Conservation (phyloP, 139 green algal species). For the Mychonastes homosphaera region DNA sequence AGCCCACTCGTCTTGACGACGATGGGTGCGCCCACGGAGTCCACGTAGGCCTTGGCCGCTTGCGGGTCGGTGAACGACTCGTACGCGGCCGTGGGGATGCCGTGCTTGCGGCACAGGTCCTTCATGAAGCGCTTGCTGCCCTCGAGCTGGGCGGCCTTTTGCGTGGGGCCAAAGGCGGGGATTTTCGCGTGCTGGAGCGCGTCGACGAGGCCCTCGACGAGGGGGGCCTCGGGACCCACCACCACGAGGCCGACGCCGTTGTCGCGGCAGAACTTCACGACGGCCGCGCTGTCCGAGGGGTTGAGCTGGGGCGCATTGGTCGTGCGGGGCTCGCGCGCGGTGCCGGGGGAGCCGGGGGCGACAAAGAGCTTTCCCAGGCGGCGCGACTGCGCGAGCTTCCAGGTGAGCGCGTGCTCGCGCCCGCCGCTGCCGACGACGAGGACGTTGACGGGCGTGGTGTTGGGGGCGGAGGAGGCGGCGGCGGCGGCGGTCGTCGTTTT, state of each 20-base stretch:
- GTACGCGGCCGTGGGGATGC: slow-evolving; percentile 87
- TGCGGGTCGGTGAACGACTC: slow-evolving; percentile 59
- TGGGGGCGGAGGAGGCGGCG: background rate
- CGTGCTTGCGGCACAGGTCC: slow-evolving; percentile 77
- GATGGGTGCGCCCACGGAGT: slow-evolving; percentile 67
- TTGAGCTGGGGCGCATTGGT: slow-evolving; percentile 41
- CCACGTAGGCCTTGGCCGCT: slow-evolving; percentile 35
- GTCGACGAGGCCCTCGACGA: slow-evolving; percentile 91
- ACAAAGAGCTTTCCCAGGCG: slow-evolving; percentile 50
- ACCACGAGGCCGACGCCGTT: slow-evolving; percentile 67
- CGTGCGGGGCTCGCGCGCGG: slow-evolving; percentile 42
- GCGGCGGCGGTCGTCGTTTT: background rate
- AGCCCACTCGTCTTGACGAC: slow-evolving; percentile 96
- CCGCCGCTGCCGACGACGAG: slow-evolving; percentile 77
- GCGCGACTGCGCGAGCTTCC: slow-evolving; percentile 68
- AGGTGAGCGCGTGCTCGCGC: slow-evolving; percentile 81
- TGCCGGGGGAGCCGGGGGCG: slow-evolving; percentile 81
- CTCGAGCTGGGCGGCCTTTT: slow-evolving; percentile 79
- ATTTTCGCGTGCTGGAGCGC: slow-evolving; percentile 48
- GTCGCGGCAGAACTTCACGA: slow-evolving; percentile 68
- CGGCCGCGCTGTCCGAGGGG: slow-evolving; percentile 33
- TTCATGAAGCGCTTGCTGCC: slow-evolving; percentile 97
- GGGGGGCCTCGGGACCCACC: slow-evolving; percentile 81
- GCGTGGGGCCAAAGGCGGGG: slow-evolving; percentile 74
- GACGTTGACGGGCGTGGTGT: slow-evolving; percentile 51